Base-by-base conservation (phyloP, 176 grass and related monocot species). In the Carex littledalei region DNA sequence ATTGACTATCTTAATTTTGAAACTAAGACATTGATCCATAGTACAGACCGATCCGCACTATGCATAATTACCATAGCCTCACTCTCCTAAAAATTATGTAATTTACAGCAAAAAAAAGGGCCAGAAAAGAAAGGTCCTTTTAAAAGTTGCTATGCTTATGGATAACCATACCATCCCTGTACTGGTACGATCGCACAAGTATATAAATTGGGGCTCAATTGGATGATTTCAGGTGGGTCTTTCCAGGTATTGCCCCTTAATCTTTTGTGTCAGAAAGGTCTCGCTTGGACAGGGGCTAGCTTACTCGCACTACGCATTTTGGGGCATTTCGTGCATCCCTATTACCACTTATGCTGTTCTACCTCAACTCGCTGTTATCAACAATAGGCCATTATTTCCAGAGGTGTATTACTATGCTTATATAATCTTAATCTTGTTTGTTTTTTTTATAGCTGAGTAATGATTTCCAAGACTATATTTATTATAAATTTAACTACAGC, bases 281-380 rank as follows among this genome's bases (percentile, higher is more conserved):
- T 86, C 88, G 0, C 41, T 80, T 20, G 71, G 24, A 4, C 5
- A 39, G 61, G 84, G 84, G 2, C 63, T 90, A 13, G 31, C 17
- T 65, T 90, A 90, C 9, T 72, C 70, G 0, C 17, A 84, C 13
- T 83, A 63, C 13, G 3, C 80, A 2, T 84, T 70, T 20, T 90
- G 84, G 88, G 88, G 84, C 7, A 3, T 32, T 5, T 90, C 37
- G 79, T 84, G 59, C 45, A 57, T 90, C 20, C 88, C 88, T 17
- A 1, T 86, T 56, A 31, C 62, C 20, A 52, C 62, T 10, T 90
- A 90, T 52, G 88, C 84, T 13, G 16, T 90, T 70, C 60, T 90
- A 22, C 88, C 88, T 49, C 88, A 61, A 26, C 43, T 90, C 2
- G 84, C 88, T 63, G 78, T 90, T 35, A 17, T 90, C 71, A 10